Conservation (phyloP, 108 stramenopile genomes). For the Fragilariopsis cylindrus region DNA sequence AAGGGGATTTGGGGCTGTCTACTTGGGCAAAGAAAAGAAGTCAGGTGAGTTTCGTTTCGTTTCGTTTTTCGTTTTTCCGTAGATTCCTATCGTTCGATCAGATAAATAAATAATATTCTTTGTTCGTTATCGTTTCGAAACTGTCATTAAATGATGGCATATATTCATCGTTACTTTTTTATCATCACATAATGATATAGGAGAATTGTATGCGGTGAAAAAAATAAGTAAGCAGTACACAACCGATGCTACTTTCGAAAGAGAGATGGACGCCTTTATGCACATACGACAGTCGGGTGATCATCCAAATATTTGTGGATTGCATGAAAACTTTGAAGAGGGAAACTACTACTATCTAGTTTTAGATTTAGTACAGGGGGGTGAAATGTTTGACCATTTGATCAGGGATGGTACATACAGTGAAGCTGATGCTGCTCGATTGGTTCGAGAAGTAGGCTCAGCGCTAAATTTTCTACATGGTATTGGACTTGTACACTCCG, state of each 20-base stretch:
- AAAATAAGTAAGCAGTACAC: slow-evolving; percentile 81
- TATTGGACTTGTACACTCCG: slow-evolving; percentile 69
- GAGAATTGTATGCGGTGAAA: slow-evolving; percentile 59
- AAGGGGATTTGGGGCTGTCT: slow-evolving; percentile 80
- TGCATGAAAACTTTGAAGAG: slow-evolving; percentile 72
- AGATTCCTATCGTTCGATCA: slow-evolving; percentile 4
- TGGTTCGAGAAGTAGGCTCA: slow-evolving; percentile 67
- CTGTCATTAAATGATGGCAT: slow-evolving; percentile 66
- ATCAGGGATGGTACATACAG: slow-evolving; percentile 74
- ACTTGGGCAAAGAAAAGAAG: slow-evolving; percentile 50
- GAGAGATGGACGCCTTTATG: slow-evolving; percentile 79
- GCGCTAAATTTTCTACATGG: slow-evolving; percentile 77
- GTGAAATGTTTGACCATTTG: slow-evolving; percentile 86
- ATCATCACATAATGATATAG: too few relatives aligned
- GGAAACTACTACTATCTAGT: slow-evolving; percentile 68
- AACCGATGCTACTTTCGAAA: slow-evolving; percentile 58
- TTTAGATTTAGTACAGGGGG: slow-evolving; percentile 70
- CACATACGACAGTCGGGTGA: slow-evolving; percentile 70
- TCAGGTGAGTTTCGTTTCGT: slow-evolving; percentile 33
- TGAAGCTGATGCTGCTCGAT: slow-evolving; percentile 69
- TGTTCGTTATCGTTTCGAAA: slow-evolving; percentile 51
- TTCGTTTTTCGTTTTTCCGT: neutral
- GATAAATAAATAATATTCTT: slow-evolving; percentile 23
- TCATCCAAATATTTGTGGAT: slow-evolving; percentile 79
- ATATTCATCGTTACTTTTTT: too few relatives aligned